These are phyloP conservation scores for Coniosporium apollinis DNA, from an alignment of 495 filamentous ascomycete genomes.

Conservation along the genomic window DNA sequence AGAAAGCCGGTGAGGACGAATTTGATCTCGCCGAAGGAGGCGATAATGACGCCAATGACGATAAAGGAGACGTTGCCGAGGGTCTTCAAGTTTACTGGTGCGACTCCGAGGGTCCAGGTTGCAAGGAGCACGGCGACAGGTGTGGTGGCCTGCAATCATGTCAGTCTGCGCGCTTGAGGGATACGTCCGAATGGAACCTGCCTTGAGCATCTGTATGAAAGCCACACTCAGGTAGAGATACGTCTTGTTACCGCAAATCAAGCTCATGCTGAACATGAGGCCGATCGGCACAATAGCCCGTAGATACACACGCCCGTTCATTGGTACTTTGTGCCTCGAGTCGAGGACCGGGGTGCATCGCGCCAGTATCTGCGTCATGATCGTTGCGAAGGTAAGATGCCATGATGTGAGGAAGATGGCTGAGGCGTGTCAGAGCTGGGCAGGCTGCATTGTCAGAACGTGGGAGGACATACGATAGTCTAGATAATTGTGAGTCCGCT, in stretches of 20 bases:
- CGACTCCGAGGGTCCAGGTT: constrained; percentile 67
- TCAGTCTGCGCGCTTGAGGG: not conserved
- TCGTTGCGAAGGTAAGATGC: constrained; percentile 75
- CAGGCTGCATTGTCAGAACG: not conserved
- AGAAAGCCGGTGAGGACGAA: constrained; percentile 78
- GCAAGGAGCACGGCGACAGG: constrained; percentile 77
- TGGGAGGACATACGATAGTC: constrained; percentile 22
- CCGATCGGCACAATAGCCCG: constrained; percentile 87
- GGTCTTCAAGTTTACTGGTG: constrained; percentile 58
- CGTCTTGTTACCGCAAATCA: constrained; percentile 89
- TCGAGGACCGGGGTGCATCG: constrained; percentile 73
- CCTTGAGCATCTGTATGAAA: constrained; percentile 98
- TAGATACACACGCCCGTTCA: constrained; percentile 82
- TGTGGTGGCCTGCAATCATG: constrained; percentile 51
- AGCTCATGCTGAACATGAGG: constrained; percentile 77
- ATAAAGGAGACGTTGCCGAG: constrained; percentile 78
- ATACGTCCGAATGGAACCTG: constrained; percentile 17
- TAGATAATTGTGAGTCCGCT: constrained; percentile 11
- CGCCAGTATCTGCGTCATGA: constrained; percentile 81
- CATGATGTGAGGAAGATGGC: constrained; percentile 77
- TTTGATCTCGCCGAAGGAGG: constrained; percentile 81
- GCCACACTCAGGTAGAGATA: constrained; percentile 85
- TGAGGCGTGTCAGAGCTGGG: constrained; percentile 10
- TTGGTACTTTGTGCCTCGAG: constrained; percentile 77
- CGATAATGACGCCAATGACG: constrained; percentile 77